Evolutionary conservation across 2,329 filamentous ascomycete genomes (phyloP), one percentile per base, ranked within the genome.

Genomic region (Phialemoniopsis sp.): DNA sequence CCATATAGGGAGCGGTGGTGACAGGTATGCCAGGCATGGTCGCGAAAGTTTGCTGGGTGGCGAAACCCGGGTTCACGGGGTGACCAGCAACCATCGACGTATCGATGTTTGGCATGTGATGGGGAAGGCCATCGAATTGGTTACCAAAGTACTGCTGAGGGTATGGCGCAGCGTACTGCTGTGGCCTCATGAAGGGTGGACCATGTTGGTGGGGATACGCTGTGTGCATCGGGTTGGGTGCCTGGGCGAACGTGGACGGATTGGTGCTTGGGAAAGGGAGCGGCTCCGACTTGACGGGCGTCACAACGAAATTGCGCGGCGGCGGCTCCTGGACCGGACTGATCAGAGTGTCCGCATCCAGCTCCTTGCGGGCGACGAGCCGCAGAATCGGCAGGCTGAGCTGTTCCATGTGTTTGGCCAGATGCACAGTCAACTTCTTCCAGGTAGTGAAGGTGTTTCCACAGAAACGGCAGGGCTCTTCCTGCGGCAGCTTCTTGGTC

Each of bases 391-490:
- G 89, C 55, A 95, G 76, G 52, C 87, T 87, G 55, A 95, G 86
- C 48, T 89, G 82, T 60, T 95, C 89, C 89, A 96, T 93, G 59
- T 96, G 90, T 60, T 91, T 91, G 36, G 89, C 89, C 57, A 95
- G 65, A 62, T 95, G 90, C n/a, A 93, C 88, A 1, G 87, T 94
- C 44, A 95, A 68, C 64, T 94, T 94, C 72, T 95, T 95, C 89
- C 89, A 95, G 30, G 80, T 87, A 28, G 77, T 80, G 59, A 89
- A 90, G 12, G 77, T 71, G 60, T 85, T 89, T 44, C 84, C 85
- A 55, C 90, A 95, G 67, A 95, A 95, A 32, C 86, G 81, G 60
- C 90, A 96, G 13, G 86, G 79, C 62, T 95, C 89, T 10, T 89
- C 78, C 38, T 79, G 76, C 4, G 87, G 85, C 44, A 67, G 74